Conservation (phyloP, 108 stramenopile genomes). For the Nitzschia sp. region DNA sequence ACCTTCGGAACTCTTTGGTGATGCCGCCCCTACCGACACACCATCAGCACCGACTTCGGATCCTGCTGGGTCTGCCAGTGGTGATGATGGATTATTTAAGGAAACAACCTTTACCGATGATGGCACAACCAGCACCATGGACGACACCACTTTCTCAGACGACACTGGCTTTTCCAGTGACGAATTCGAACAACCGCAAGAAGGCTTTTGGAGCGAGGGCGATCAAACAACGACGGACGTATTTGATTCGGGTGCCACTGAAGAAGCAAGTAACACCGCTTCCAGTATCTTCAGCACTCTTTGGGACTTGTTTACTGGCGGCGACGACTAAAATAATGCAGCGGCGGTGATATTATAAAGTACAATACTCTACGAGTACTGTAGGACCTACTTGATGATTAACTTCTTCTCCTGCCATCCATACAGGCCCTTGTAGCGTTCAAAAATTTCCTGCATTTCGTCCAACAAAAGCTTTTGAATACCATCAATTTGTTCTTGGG, state of each 20-base stretch:
- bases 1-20: conserved; percentile 67
- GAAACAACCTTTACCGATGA: conserved; percentile 34
- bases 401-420: conserved; percentile 42
- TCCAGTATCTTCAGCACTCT: conserved; percentile 34
- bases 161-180: conserved; percentile 32
- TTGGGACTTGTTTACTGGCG: conserved; percentile 61
- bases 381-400: conserved; percentile 36
- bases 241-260: conserved; percentile 20
- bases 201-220: conserved; percentile 20
- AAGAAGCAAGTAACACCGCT: conserved; percentile 26
- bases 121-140: conserved; percentile 8
- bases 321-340: conserved; percentile 14
- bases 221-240: conserved; percentile 26
- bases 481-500: conserved; percentile 31
- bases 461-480: conserved; percentile 26
- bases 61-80: neutral
- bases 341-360: too few relatives aligned
- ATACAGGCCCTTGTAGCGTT: conserved; percentile 40
- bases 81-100: neutral
- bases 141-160: conserved; percentile 24
- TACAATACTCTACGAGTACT: neutral
- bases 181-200: conserved; percentile 25
- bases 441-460: conserved; percentile 39
- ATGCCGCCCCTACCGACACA: conserved; percentile 49
- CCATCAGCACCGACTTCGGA: neutral